phyloP scores from a whole-genome alignment of 495 filamentous ascomycete genomes.

The Thermochaetoides thermophila region DNA sequence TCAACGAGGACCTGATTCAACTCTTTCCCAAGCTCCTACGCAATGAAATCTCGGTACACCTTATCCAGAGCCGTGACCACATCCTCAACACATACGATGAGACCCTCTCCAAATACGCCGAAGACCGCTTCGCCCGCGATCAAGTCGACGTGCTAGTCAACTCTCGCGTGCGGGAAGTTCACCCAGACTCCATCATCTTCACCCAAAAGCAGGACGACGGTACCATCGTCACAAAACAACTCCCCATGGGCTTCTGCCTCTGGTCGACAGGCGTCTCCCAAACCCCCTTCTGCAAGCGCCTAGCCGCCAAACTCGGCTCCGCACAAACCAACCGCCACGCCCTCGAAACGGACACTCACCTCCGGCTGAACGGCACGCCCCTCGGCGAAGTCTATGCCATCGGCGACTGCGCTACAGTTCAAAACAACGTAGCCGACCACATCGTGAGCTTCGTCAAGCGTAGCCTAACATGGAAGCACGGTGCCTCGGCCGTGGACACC shows the following conservation, averaged over 20 bases:
- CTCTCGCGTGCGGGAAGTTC: slow-evolving; percentile 79
- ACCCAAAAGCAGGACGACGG: slow-evolving; percentile 63
- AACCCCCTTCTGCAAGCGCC: slow-evolving; percentile 56
- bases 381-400: slow-evolving; percentile 94
- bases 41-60: slow-evolving; percentile 93
- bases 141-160: slow-evolving; percentile 84
- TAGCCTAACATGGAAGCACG: slow-evolving; percentile 81
- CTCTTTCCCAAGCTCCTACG: slow-evolving; percentile 79
- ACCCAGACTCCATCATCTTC: slow-evolving; percentile 70
- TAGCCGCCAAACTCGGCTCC: slow-evolving; percentile 56
- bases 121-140: slow-evolving; percentile 80
- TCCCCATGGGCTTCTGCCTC: slow-evolving; percentile 91
- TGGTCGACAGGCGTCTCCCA: slow-evolving; percentile 98
- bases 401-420: slow-evolving; percentile 92
- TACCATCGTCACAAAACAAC: slow-evolving; percentile 66
- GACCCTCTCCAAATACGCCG: slow-evolving; percentile 79
- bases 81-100: slow-evolving; percentile 99
- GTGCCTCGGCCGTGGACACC: slow-evolving; percentile 25
- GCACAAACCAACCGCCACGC: slow-evolving; percentile 79
- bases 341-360: slow-evolving; percentile 87
- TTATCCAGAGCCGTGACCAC: slow-evolving; percentile 85
- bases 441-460: slow-evolving; percentile 80
- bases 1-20: slow-evolving; percentile 82
- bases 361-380: slow-evolving; percentile 80
- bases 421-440: slow-evolving; percentile 86